Conservation (phyloP, 345 rosid species). For the Erucastrum elatum region DNA sequence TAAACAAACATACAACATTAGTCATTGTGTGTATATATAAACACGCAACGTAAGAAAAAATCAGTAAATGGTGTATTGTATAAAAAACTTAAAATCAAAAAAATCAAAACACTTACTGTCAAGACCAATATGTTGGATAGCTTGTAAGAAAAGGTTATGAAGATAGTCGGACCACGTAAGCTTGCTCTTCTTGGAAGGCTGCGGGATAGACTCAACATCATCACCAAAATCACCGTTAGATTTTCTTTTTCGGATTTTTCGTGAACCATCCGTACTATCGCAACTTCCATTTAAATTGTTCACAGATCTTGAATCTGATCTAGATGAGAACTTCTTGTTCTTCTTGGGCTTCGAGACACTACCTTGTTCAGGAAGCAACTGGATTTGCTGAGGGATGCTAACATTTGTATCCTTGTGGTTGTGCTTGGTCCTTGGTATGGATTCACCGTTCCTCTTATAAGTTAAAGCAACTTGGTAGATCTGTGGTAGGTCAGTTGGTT, state of each 20-base stretch:
- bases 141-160: slow-evolving; percentile 60
- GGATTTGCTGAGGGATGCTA: background rate
- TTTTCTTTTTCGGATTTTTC: slow-evolving; percentile 8
- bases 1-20: background rate
- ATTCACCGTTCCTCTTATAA: background rate
- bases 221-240: background rate
- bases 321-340: slow-evolving; percentile 8
- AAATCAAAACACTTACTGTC: slow-evolving; percentile 55
- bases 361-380: background rate
- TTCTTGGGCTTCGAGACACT: slow-evolving; percentile 20
- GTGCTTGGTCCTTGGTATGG: background rate
- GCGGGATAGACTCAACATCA: slow-evolving; percentile 4
- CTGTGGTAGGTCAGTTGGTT: background rate
- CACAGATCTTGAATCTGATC: slow-evolving; percentile 4
- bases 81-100: background rate
- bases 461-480: background rate
- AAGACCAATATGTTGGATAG: slow-evolving; percentile 53
- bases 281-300: background rate
- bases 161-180: slow-evolving; percentile 60
- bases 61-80: background rate
- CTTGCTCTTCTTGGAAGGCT: slow-evolving; percentile 51
- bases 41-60: background rate
- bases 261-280: slow-evolving; percentile 9
- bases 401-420: background rate
- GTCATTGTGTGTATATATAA: background rate